Conservation (phyloP, 345 rosid species). For the Bretschneidera sinensis region DNA sequence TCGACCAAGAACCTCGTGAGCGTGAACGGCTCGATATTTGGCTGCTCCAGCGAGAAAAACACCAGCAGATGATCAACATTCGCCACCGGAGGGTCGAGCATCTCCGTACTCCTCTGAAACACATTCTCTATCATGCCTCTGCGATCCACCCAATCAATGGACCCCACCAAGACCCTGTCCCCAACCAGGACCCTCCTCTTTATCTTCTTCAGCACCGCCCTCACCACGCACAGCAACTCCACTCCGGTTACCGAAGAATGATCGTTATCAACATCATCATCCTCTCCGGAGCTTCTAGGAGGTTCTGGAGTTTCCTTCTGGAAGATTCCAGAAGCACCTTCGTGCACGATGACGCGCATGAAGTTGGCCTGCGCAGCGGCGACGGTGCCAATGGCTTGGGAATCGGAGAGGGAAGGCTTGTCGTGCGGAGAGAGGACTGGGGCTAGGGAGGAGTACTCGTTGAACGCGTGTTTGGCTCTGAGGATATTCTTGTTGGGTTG, state of each 20-base stretch:
- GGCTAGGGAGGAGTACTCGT: slow-evolving; percentile 63
- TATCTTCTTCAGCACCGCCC: slow-evolving; percentile 86
- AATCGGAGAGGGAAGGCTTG: slow-evolving; percentile 48
- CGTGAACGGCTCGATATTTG: slow-evolving; percentile 61
- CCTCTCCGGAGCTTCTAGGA: slow-evolving; percentile 16
- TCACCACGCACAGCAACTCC: slow-evolving; percentile 89
- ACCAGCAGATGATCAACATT: slow-evolving; percentile 78
- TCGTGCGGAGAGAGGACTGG: slow-evolving; percentile 59
- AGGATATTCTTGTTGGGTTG: slow-evolving; percentile 62
- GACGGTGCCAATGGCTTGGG: slow-evolving; percentile 82
- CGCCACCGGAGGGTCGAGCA: slow-evolving; percentile 84
- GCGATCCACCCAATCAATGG: slow-evolving; percentile 86
- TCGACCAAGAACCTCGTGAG: slow-evolving; percentile 87
- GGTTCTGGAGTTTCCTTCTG: slow-evolving; percentile 10
- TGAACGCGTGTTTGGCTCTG: slow-evolving; percentile 50
- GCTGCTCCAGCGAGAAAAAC: slow-evolving; percentile 80
- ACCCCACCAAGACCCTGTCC: slow-evolving; percentile 77
- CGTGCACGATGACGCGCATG: slow-evolving; percentile 80
- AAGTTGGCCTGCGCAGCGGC: slow-evolving; percentile 94
- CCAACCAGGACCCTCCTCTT: slow-evolving; percentile 87
- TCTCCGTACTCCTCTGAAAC: slow-evolving; percentile 56
- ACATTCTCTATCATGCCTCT: slow-evolving; percentile 85
- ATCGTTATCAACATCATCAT: too few species aligned
- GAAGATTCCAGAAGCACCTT: too few species aligned
- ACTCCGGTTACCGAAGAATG: slow-evolving; percentile 30